Base-by-base conservation (phyloP, 2,329 filamentous ascomycete species). In the Epicoccum sorghinum region DNA sequence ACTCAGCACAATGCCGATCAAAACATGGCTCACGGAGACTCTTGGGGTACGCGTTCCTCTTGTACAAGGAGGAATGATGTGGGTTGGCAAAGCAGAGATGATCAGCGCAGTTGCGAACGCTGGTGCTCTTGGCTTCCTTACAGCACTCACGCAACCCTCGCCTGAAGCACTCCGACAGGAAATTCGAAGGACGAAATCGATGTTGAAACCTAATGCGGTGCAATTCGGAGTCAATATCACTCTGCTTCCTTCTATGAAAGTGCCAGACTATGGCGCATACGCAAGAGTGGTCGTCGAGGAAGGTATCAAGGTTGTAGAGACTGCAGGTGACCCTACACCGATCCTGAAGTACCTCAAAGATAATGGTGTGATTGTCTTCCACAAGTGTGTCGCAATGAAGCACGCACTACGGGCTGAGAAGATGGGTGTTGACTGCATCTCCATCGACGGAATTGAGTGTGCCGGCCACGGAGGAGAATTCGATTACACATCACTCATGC, bases 81-180 rank as follows among this genome's bases (percentile, higher is more conserved):
- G 80, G 80, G 80, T 83, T 44, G 80, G 80, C 60, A 81, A 80
- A 51, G 80, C 80, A 38, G 80, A 82, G 61, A 75, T 83, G 55
- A 80, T 80, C 43, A 73, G 77, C 35, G 81, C 80, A n/a, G 81
- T 82, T 57, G 81, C 79, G 55, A 83, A 83, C 53, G 80, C 80
- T 27, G 80, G 80, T 45, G 80, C 79, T 38, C 73, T 83, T 10
- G 81, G 80, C 60, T 78, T 83, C 50, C 77, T 83, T 37, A 83
- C 80, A 23, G 81, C 81, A 10, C 78, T 69, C 22, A 70, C 66
- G 37, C 65, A 70, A 48, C 66, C 66, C 7, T 60, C 64, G 14
- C 66, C 63, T 32, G 67, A 70, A 50, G 63, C 57, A 13, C 59
- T 70, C 3, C 65, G 65, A 22, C 43, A 49, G 25, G 66, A 70